A percentile compares a stretch with the other conserved stretches of the same genome.
Evolutionary conservation across 768 basidiomycete genomes (phyloP).

Genomic region (Mycena pura): DNA sequence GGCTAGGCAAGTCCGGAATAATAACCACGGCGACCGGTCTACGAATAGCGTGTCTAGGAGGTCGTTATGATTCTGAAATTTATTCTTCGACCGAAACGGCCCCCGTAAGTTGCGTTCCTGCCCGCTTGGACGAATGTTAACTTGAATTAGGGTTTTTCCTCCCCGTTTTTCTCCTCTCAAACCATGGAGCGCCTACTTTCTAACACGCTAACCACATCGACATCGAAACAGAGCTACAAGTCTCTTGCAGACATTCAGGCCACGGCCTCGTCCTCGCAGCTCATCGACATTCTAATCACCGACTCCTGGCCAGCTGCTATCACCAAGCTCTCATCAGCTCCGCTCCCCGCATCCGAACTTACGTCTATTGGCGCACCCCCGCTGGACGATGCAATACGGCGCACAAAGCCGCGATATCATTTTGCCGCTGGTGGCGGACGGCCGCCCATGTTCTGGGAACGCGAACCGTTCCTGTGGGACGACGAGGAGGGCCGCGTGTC

Average conservation of each 20-base stretch:
- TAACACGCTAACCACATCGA: conserved; percentile 65
- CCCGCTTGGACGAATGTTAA: neutral
- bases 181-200: conserved; percentile 76
- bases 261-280: conserved; percentile 62
- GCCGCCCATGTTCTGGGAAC: conserved; percentile 90
- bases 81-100: conserved; percentile 66
- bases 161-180: conserved; percentile 75
- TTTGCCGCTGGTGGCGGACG: conserved; percentile 72
- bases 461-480: conserved; percentile 90
- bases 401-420: conserved; percentile 85
- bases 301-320: conserved; percentile 79
- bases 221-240: conserved; percentile 55
- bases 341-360: conserved; percentile 56
- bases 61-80: conserved; percentile 68
- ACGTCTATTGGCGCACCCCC: conserved; percentile 56
- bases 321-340: conserved; percentile 62
- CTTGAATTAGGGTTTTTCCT: conserved; percentile 67
- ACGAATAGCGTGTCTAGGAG: conserved; percentile 86
- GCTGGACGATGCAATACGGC: conserved; percentile 67
- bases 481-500: conserved; percentile 71
- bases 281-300: conserved; percentile 83
- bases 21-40: conserved; percentile 81
- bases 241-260: conserved; percentile 76
- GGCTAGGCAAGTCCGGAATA: conserved; percentile 78
- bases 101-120: conserved; percentile 53